Base-by-base conservation (phyloP, 768 basidiomycete genomes). In the Amanita pallidorosea region DNA sequence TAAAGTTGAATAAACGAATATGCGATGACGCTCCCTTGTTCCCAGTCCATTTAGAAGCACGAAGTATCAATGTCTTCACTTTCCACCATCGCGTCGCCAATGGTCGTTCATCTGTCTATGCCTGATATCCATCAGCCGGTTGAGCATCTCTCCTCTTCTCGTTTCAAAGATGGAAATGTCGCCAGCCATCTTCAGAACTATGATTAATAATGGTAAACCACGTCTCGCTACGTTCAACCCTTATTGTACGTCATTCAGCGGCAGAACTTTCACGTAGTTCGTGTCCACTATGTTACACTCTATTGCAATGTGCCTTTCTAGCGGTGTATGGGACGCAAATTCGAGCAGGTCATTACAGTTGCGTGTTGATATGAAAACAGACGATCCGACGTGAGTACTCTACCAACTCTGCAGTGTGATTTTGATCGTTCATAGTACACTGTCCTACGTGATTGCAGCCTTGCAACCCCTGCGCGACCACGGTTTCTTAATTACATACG, bases 291-390 rank as follows among this genome's bases (percentile, higher is more conserved):
- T 20, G 4, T 38, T n/a, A 12, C 17, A 23, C 2, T 46, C 34
- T 37, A 23, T 27, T 37, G 15, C 13, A 36, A 5, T 34, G 1
- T 29, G 18, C 22, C 9, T 43, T 33, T 23, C 25, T 43, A 77
- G 76, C 53, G 77, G 76, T n/a, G 66, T 75, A 1, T 79, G 74
- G 54, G 76, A 77, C 54, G 74, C 68, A 12, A 60, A 71, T 0
- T 60, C 69, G 23, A 59, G 55, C 22, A 68, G 59, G 6, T 55
- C 75, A 5, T 60, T 79, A 33, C 75, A 79, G 42, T 60, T 77
- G n/a, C 59, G 76, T 9, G 64, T 77, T 6, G 75, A 77, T 51
- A 70, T 79, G 59, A 79, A 77, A 59, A 76, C 74, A 1, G 70
- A 76, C 53, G 76, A 75, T 0, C 52, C 57, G n/a, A 58, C 64